These are phyloP conservation scores for Globisporangium paddicum DNA, from an alignment of 352 stramenopile genomes.

Conservation along the genomic window DNA sequence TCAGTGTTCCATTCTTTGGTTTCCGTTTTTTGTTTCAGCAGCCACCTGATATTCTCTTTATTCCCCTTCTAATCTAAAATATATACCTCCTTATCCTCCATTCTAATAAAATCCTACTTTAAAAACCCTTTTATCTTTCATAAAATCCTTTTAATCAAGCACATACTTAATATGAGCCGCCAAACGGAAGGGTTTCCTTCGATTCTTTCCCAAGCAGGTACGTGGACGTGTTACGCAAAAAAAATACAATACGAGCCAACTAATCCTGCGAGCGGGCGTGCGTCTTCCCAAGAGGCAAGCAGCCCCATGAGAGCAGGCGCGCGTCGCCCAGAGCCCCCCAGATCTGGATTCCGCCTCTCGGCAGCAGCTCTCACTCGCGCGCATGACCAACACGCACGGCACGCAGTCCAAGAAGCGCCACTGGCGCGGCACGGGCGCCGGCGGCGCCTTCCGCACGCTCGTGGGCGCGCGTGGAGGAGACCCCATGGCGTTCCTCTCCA, in stretches of 20 bases:
- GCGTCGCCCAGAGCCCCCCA: neutral
- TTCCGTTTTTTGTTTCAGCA: constrained; percentile 7
- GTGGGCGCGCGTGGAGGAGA: constrained; percentile 9
- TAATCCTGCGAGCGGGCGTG: constrained; percentile 3
- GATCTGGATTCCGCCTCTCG: neutral
- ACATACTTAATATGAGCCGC: neutral
- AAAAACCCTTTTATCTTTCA: too few species aligned
- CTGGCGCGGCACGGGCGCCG: constrained; percentile 19
- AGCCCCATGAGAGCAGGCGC: too few species aligned
- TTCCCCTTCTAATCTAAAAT: neutral
- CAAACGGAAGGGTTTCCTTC: constrained; percentile 8
- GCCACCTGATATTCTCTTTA: neutral
- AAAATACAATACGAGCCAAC: too few species aligned
- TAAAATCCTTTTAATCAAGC: neutral
- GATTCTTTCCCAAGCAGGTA: constrained; percentile 5
- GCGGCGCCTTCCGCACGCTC: constrained; percentile 3
- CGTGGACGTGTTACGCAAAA: too few species aligned
- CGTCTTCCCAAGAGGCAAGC: neutral
- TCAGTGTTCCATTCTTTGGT: constrained; percentile 1
- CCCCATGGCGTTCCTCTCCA: constrained; percentile 21
- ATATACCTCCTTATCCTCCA: neutral
- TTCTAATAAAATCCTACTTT: too few species aligned
- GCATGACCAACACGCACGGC: constrained; percentile 25
- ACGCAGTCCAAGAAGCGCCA: constrained; percentile 45
- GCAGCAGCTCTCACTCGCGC: too few species aligned